Percentiles rank a stretch among this genome's conserved stretches.
These are phyloP conservation scores for Fusarium cicatricum DNA, from an alignment of 2,329 filamentous ascomycete species.

Conservation along the genomic window DNA sequence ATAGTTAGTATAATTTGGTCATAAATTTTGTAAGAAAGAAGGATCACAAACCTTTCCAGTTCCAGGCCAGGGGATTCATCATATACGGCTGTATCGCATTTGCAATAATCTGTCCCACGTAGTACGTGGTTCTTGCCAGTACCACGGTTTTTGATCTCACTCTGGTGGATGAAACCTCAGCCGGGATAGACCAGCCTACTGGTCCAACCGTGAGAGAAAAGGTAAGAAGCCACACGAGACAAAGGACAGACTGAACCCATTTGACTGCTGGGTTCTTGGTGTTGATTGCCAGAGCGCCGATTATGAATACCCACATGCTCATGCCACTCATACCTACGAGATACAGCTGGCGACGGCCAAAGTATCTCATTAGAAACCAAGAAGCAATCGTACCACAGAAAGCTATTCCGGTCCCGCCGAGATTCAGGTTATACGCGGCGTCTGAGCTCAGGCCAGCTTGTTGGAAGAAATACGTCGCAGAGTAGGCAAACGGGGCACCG, in stretches of 20 bases:
- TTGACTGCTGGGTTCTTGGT: constrained; percentile 36
- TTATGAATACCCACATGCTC: constrained; percentile 48
- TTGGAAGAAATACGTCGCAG: constrained; percentile 54
- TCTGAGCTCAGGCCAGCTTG: constrained; percentile 45
- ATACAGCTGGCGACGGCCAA: constrained; percentile 56
- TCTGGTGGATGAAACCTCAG: constrained; percentile 44
- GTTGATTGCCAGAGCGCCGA: constrained; percentile 53
- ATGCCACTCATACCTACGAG: constrained; percentile 55
- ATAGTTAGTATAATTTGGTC: not conserved
- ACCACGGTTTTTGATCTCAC: constrained; percentile 47
- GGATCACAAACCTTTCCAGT: constrained; percentile 45
- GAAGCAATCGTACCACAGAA: constrained; percentile 54
- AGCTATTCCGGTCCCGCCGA: constrained; percentile 52
- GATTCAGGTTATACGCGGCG: constrained; percentile 47
- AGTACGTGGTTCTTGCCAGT: constrained; percentile 42
- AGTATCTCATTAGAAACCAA: constrained; percentile 53
- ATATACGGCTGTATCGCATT: constrained; percentile 44
- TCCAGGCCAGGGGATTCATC: constrained; percentile 44
- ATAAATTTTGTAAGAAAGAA: no score
- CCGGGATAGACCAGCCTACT: constrained; percentile 47
- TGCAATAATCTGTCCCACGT: constrained; percentile 29
- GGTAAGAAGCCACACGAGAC: constrained; percentile 46
- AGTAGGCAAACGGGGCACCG: constrained; percentile 53
- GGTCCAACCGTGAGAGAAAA: constrained; percentile 51
- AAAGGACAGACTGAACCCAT: constrained; percentile 49